Evolutionary conservation across 1,139 yeast genomes (phyloP), one percentile per base, ranked within the genome.

Genomic region (Sugiyamaella grinbergsii): DNA sequence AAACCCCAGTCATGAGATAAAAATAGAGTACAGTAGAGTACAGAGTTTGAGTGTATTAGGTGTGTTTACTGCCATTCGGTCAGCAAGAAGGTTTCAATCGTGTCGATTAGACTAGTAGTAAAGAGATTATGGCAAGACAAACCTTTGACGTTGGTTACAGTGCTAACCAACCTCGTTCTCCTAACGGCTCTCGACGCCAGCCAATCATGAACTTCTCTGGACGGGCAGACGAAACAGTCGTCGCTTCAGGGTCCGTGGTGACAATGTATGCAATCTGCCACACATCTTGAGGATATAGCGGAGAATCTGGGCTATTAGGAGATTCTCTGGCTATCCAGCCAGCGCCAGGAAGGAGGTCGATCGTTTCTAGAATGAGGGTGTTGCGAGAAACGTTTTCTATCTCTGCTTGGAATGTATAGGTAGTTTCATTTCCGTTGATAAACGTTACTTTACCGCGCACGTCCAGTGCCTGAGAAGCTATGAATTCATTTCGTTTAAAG

Each of bases 171-270:
- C 73, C 73, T 50, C 61, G 57, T 42, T 66, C 67, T 1, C 73
- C 73, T 43, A 69, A 51, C 7, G 70, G 70, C 44, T 68, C 71
- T 19, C 72, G 59, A 1, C 71, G 58, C 73, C 73, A 70, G 29
- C 65, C 62, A 10, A 69, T 54, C 3, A 62, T 59, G 34, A 69
- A 54, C 42, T 58, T 58, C 31, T 60, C 57, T 37, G 56, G 48
- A 11, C 62, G 58, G 6, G 51, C 55, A 1, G 61, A 24, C 44
- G 47, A 29, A 16, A 37, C 22, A 49, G 38, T 7, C 5, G 32
- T 51, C 7, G 49, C 54, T 7, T 47, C 54, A 2, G 50, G 40
- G 20, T 56, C 57, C 2, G 49, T 47, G 11, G 53, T 22, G n/a
- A 56, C 50, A 13, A 55, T 29, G 39, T 48, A 58, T 1, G 57